A percentile compares a stretch with the other conserved stretches of the same genome.
Conservation (phyloP, 129 eudicot genomes). For the Ambrosia artemisiifolia region DNA sequence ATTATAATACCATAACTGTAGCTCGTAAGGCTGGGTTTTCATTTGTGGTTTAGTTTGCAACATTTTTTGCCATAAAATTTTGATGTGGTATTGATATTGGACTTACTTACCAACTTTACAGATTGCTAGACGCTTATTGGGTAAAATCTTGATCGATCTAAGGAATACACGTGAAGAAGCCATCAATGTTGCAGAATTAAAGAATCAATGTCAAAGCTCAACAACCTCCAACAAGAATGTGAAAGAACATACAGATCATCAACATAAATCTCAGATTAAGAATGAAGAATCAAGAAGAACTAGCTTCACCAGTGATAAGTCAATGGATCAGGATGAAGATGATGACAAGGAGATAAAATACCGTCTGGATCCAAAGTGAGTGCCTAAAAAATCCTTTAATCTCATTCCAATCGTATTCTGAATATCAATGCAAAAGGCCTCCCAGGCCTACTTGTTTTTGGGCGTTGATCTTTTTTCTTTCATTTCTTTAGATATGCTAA, state of each 20-base stretch:
- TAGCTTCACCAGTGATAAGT: constrained; percentile 73
- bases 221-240: constrained; percentile 27
- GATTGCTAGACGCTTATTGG: constrained; percentile 96
- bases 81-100: neutral
- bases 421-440: neutral
- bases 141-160: constrained; percentile 86
- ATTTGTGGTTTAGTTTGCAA: neutral
- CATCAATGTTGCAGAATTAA: constrained; percentile 78
- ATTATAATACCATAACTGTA: neutral
- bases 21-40: neutral
- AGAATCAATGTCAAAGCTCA: constrained; percentile 54
- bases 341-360: constrained; percentile 91
- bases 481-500: constrained; percentile 74
- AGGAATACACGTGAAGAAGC: constrained; percentile 99
- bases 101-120: constrained; percentile 27
- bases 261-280: constrained; percentile 39
- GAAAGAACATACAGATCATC: constrained; percentile 62
- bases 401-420: constrained; percentile 9
- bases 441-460: neutral
- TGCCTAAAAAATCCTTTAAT: neutral
- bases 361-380: constrained; percentile 95
- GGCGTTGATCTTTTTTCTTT: constrained; percentile 6
- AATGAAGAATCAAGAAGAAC: constrained; percentile 57
- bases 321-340: constrained; percentile 87
- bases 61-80: neutral